Evolutionary conservation across 169 alveolate genomes (phyloP).

Genomic region (Sarcocystis neurona): DNA sequence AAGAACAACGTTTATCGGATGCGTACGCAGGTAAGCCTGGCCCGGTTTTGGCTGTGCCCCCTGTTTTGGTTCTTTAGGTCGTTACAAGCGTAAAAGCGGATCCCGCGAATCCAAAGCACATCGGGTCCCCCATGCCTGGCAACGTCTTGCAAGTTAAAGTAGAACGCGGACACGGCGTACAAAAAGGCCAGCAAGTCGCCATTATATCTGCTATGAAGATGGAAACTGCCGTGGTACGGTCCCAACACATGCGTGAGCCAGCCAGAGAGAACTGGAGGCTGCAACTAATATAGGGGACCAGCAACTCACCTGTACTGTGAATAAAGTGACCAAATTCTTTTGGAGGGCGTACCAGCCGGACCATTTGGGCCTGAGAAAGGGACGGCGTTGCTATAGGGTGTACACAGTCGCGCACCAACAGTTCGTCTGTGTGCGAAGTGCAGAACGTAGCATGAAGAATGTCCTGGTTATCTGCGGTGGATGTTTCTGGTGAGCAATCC

Average conservation of each 20-base stretch:
- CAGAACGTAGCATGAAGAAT: background rate
- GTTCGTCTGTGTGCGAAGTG: background rate
- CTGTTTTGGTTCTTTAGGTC: background rate
- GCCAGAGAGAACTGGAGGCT: background rate
- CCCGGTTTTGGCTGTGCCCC: background rate
- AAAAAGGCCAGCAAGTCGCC: constrained; percentile 32
- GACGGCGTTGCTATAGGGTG: background rate
- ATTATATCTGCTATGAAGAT: constrained; percentile 59
- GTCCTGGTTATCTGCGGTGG: background rate
- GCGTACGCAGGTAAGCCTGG: background rate
- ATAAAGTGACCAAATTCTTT: background rate
- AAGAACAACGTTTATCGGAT: background rate
- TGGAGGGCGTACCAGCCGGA: background rate
- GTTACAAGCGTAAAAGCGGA: constrained; percentile 7
- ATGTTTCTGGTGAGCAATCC: background rate
- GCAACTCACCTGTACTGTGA: background rate
- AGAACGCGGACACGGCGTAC: constrained; percentile 7
- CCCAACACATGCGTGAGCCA: background rate
- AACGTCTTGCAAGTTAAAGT: constrained; percentile 14
- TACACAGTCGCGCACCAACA: background rate
- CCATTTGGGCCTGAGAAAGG: background rate
- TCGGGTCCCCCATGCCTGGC: constrained; percentile 62
- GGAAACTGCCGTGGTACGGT: constrained; percentile 52
- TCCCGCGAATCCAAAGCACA: constrained; percentile 18
- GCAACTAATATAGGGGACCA: background rate